Evolutionary conservation across 129 eudicot genomes (phyloP), one percentile per base, ranked within the genome.

Genomic region (Artemisia argyi): DNA sequence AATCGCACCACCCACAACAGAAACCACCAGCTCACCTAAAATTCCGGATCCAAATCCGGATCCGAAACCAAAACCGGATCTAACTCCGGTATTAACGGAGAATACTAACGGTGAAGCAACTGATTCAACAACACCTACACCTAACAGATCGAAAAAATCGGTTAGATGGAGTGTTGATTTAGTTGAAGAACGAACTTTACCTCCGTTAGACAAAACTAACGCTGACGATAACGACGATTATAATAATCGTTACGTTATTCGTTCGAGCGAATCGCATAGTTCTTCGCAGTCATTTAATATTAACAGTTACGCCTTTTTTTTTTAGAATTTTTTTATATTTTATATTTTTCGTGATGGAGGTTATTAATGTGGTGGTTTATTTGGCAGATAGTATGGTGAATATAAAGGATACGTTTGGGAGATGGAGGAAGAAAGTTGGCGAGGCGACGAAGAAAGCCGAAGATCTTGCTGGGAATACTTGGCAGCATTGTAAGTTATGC

Each of bases 381-480:
- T 61, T 46, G 42, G 30, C 82, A 93, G 98, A 77, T 67, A 81
- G 86, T 35, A 82, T 87, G 95, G 96, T 71, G 13, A 81, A 69
- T 58, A 88, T 93, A 53, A 83, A 81, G 51, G 89, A 80, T 85
- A 85, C 87, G 68, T 68, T 93, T 16, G 98, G 98, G 72, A 89
- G 90, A 84, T 90, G 98, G 97, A 90, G 90, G 65, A 89, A 78
- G 76, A 93, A 87, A 75, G 95, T 90, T 18, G 89, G 91, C 65
- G 98, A 93, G 72, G 98, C 97, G 26, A 79, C 98, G 7, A 82
- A 68, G 73, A 89, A 85, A 83, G 97, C 98, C 2, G 98, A 93
- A 80, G 96, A 85, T 77, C 76, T 89, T 22, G 98, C 97, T 1
- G 98, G 98, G 18, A 93, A 89, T 77, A 93, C 97, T 57, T 93